Percentiles rank a stretch among this genome's conserved stretches.
Conservation (phyloP, 202 grass and related monocot genomes). For the Carex sylvatica region DNA sequence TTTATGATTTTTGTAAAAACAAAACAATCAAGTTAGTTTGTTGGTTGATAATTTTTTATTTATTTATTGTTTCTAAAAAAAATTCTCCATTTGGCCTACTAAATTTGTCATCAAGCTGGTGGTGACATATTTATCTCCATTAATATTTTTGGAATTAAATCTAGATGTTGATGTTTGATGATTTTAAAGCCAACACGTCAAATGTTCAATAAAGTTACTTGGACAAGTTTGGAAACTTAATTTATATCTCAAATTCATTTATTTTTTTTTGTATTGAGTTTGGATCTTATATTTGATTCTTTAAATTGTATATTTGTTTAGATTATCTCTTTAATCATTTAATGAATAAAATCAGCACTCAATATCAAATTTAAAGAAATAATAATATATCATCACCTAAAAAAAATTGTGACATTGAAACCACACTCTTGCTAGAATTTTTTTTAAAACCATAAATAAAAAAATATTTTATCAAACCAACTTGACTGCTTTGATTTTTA, state of each 20-base stretch:
- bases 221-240: neutral
- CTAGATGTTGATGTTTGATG: constrained; percentile 10
- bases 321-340: neutral
- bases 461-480: no score
- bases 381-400: neutral
- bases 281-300: neutral
- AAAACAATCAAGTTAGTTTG: no score
- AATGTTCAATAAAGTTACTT: neutral
- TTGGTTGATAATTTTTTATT: no score
- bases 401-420: no score
- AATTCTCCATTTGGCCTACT: neutral
- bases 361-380: neutral
- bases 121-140: neutral
- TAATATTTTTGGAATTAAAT: neutral
- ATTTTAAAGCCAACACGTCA: neutral
- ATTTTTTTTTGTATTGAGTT: neutral
- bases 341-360: neutral
- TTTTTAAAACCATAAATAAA: no score
- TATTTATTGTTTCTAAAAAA: no score
- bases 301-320: neutral
- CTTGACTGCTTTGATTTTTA: no score
- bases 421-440: no score
- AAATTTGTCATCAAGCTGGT: neutral
- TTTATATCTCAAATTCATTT: neutral
- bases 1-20: no score